Evolutionary conservation across 78 protist genomes (phyloP).

Genomic region (slime mould (Dictyostelium discoideum)): DNA sequence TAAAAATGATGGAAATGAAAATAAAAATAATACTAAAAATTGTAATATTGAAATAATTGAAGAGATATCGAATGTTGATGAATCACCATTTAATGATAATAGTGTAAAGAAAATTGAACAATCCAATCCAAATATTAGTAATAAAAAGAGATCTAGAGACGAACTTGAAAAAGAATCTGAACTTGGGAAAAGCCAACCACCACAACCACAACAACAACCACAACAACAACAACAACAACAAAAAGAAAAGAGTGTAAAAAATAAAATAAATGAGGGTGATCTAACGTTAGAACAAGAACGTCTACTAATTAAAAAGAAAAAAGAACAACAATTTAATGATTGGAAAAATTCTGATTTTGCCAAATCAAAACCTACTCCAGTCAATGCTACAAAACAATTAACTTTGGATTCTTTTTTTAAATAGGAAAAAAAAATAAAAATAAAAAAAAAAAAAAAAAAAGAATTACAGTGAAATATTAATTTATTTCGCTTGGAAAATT

Average conservation of each 20-base stretch:
- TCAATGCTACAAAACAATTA: neutral
- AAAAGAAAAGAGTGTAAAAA: neutral
- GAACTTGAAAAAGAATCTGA: constrained; percentile 1
- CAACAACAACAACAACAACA: neutral
- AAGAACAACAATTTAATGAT: neutral
- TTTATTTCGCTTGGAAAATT: neutral
- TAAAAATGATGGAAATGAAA: neutral
- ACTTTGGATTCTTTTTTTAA: constrained; percentile 3
- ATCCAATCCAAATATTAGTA: neutral
- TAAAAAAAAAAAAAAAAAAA: neutral
- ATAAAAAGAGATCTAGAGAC: neutral
- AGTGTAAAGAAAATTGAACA: neutral
- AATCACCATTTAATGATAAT: neutral
- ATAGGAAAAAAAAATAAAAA: neutral
- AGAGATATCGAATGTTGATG: neutral
- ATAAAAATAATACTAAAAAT: neutral
- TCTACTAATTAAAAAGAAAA: neutral
- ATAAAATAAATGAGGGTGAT: neutral
- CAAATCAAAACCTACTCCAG: neutral
- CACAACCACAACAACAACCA: neutral
- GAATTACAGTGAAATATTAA: neutral
- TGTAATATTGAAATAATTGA: neutral
- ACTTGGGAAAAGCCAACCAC: neutral
- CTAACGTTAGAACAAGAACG: constrained; percentile 1
- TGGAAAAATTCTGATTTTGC: constrained; percentile 15